Base-by-base conservation (phyloP, 1,284 basidiomycete species). In the Ustilago hordei region DNA sequence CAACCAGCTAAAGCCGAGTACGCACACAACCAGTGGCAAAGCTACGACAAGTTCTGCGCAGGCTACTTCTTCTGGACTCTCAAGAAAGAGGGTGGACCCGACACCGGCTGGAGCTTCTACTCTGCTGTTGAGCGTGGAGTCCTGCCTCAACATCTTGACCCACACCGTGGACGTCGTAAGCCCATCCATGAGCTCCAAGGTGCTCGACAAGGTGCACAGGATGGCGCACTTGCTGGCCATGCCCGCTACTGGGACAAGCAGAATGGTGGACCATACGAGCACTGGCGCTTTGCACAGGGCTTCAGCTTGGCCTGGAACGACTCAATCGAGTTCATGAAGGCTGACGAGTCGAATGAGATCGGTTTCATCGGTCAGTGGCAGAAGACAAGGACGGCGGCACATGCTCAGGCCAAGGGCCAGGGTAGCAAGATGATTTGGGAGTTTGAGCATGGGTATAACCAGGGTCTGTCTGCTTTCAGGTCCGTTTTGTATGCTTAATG, bases 31-130 rank as follows among this genome's bases (percentile, higher is more conserved):
- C 91, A 95, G 86, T 87, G 94, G 61, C 89, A 89, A 53, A 75
- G 92, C 39, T 95, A 90, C 75, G 92, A 94, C 74, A 85, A 87
- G 61, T 84, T 87, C 39, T 92, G 92, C 65, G 91, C 90, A 0
- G 94, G 94, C 3, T 93, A 90, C 89, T 95, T 91, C 87, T 95
- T 92, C 86, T 96, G 94, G 94, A 94, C 93, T 47, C 92, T 91
- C 85, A 93, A 92, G 88, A 94, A 94, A 85, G 89, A 91, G 62
- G 86, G 88, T 8, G 86, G 84, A 3, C 91, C 91, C 73, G 93
- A 94, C 84, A 89, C 89, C 2, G 93, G 93, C 1, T 95, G 94
- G 93, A 90, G 90, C 52, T 89, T 93, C 41, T 88, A 89, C 71
- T 91, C 93, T 83, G 92, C 92, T 0, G 89, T 91, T 0, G 89